Percentiles rank a stretch among this genome's conserved stretches.
phyloP scores from a whole-genome alignment of 495 filamentous ascomycete genomes.

The Neurospora hispaniola region DNA sequence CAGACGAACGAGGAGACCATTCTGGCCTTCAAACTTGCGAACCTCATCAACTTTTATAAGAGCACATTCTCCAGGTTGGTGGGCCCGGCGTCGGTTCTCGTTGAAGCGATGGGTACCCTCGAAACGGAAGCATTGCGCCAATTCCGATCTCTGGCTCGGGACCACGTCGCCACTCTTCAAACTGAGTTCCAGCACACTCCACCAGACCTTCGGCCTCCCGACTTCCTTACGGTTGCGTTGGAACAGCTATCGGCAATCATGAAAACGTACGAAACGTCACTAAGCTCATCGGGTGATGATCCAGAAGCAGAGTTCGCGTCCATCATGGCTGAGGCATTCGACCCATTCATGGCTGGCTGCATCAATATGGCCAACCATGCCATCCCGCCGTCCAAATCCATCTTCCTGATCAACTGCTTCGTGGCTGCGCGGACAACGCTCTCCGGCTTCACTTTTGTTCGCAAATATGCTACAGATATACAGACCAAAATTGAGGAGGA shows the following conservation, averaged over 20 bases:
- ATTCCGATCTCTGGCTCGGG: constrained; percentile 69
- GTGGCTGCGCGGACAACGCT: constrained; percentile 45
- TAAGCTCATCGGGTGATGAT: constrained; percentile 44
- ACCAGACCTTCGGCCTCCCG: constrained; percentile 63
- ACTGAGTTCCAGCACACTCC: constrained; percentile 55
- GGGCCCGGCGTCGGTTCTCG: constrained; percentile 54
- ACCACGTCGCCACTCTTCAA: constrained; percentile 64
- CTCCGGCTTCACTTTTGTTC: constrained; percentile 46
- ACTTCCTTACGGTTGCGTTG: constrained; percentile 74
- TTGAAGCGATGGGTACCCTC: constrained; percentile 54
- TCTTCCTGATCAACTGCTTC: constrained; percentile 79
- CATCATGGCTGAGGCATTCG: constrained; percentile 71
- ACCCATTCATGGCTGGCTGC: constrained; percentile 72
- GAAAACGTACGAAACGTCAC: constrained; percentile 74
- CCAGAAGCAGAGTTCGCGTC: constrained; percentile 57
- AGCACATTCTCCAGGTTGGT: constrained; percentile 73
- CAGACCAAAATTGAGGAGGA: constrained; percentile 34
- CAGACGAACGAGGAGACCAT: constrained; percentile 86
- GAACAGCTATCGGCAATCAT: constrained; percentile 62
- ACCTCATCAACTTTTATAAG: constrained; percentile 80
- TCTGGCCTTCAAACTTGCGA: constrained; percentile 79
- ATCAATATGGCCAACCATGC: constrained; percentile 56
- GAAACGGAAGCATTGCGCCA: constrained; percentile 72
- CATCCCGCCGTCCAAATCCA: constrained; percentile 43
- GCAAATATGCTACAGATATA: constrained; percentile 31